Evolutionary conservation across 1,284 basidiomycete genomes (phyloP), one percentile per base, ranked within the genome.

Genomic region (Cutaneotrichosporon arboriforme): DNA sequence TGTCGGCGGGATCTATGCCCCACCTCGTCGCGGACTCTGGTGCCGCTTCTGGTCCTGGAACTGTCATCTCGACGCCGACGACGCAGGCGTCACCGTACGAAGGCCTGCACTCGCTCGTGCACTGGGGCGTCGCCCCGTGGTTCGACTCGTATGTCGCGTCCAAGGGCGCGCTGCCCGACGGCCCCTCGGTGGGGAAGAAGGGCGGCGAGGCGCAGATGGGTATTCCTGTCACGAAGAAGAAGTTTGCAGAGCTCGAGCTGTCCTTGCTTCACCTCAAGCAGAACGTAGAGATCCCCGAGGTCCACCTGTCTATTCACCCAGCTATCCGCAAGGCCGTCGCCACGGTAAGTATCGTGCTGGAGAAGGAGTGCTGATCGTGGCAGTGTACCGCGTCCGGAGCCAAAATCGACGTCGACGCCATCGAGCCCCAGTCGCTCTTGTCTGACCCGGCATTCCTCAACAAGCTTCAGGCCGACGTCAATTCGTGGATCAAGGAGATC

Each of bases 201-300:
- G 82, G 81, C 10, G 88, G 88, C 65, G 83, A 82, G 31, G 65
- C 65, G 46, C 90, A 92, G 76, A 88, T 93, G 84, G 91, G 91
- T 58, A 97, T 98, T 53, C 94, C 96, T 5, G 90, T 97, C 80
- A 93, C 94, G 33, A 97, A 96, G 82, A 94, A 94, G 80, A 97
- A 97, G 76, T 97, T 98, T 69, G 93, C 94, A 15, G 94, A 99
- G 70, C 84, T 98, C 53, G 94, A 98, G 73, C 79, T 97, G n/a
- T 94, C 90, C 5, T 79, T 98, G 8, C 79, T 97, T 7, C 96
- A 98, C 69, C 81, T 98, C 3, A 96, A 98, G 71, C 94, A 98
- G 76, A 97, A 97, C 68, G 93, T 97, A 60, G 94, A 97, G 77
- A 97, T 99, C 44, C 96, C 96, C 0, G 91, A 97, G 73, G 96